phyloP scores from a whole-genome alignment of 192 early-diverging fungal genomes.

The Linderina pennispora region DNA sequence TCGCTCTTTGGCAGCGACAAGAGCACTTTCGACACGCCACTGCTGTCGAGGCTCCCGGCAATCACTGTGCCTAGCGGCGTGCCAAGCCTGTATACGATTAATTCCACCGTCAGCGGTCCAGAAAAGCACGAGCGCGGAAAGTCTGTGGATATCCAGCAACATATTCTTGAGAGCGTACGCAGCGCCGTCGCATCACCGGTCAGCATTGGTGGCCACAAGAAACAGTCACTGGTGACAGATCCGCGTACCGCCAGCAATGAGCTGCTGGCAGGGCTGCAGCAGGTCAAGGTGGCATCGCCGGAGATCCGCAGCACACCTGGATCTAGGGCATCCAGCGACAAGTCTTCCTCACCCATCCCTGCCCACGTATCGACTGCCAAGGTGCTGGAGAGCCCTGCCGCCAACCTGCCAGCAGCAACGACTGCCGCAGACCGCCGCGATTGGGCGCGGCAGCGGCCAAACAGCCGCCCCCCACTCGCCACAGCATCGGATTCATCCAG shows the following conservation, averaged over 20 bases:
- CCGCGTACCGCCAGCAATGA: slow-evolving; percentile 29
- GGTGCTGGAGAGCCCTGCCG: slow-evolving; percentile 26
- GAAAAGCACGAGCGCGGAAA: neutral
- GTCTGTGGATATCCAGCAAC: neutral
- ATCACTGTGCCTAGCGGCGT: slow-evolving; percentile 41
- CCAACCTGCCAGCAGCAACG: slow-evolving; percentile 1
- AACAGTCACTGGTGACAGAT: slow-evolving; percentile 38
- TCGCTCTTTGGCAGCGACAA: slow-evolving; percentile 47
- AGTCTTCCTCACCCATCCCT: too few relatives aligned
- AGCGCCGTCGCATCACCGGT: slow-evolving; percentile 36
- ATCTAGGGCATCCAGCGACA: neutral
- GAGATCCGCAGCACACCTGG: slow-evolving; percentile 3
- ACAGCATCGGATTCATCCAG: slow-evolving; percentile 1
- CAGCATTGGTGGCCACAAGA: slow-evolving; percentile 40
- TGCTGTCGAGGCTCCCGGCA: slow-evolving; percentile 28
- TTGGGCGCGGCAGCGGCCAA: slow-evolving; percentile 23
- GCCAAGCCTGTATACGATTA: slow-evolving; percentile 28
- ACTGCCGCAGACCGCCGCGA: slow-evolving; percentile 15
- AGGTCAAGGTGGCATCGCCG: slow-evolving; percentile 21
- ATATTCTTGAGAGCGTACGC: slow-evolving; percentile 8
- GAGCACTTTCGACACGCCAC: slow-evolving; percentile 35
- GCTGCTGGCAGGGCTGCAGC: slow-evolving; percentile 23
- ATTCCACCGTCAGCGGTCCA: neutral
- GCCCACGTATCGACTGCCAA: slow-evolving; percentile 7
- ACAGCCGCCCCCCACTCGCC: slow-evolving; percentile 23